phyloP scores from a whole-genome alignment of 805 yeast genomes.

The Kuraishia piskuri region DNA sequence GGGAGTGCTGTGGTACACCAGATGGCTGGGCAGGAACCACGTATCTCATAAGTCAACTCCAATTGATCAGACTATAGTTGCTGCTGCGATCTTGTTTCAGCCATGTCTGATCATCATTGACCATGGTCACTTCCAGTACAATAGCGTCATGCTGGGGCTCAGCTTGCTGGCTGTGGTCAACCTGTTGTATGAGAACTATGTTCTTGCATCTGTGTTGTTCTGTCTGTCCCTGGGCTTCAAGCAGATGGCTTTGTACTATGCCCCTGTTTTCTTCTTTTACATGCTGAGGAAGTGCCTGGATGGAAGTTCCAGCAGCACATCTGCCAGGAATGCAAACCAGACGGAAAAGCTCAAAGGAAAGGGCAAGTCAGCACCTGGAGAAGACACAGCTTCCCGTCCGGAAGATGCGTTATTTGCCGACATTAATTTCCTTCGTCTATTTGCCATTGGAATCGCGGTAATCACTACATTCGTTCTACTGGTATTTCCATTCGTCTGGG shows the following conservation, averaged over 20 bases:
- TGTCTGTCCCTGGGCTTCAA: conserved; percentile 76
- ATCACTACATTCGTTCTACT: conserved; percentile 39
- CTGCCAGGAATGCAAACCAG: neutral
- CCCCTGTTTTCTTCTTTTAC: conserved; percentile 82
- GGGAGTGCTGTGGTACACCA: conserved; percentile 62
- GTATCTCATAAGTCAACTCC: conserved; percentile 32
- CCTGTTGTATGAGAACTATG: conserved; percentile 52
- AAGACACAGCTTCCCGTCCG: neutral
- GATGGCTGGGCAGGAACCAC: conserved; percentile 58
- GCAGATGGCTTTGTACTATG: conserved; percentile 91
- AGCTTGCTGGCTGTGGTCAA: conserved; percentile 60
- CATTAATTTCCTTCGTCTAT: conserved; percentile 48
- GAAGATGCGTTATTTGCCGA: conserved; percentile 13
- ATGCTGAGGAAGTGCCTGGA: conserved; percentile 39
- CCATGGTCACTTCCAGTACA: conserved; percentile 96
- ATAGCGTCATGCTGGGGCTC: conserved; percentile 89
- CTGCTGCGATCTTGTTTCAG: conserved; percentile 74
- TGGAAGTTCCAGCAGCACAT: neutral
- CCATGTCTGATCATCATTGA: conserved; percentile 81
- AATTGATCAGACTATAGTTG: conserved; percentile 67
- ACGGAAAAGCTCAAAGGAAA: neutral
- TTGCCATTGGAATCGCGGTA: conserved; percentile 59
- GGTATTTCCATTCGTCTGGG: conserved; percentile 52
- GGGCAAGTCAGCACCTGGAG: neutral
- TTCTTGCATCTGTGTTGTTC: conserved; percentile 69